phyloP scores from a whole-genome alignment of 352 stramenopile species.

The Pythium sp. region DNA sequence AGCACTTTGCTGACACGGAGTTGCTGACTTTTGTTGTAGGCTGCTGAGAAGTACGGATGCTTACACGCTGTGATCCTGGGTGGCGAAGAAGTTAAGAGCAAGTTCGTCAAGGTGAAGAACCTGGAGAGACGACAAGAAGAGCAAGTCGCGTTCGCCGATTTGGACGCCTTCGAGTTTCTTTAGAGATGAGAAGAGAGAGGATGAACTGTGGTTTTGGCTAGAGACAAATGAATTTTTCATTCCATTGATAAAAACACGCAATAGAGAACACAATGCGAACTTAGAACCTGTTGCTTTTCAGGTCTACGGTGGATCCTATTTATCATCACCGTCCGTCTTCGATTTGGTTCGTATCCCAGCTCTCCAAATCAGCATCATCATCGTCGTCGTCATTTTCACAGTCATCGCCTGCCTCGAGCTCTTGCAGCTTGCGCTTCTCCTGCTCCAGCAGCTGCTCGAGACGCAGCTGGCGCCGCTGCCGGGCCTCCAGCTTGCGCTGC shows the following conservation, averaged over 20 bases:
- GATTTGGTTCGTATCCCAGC: background rate
- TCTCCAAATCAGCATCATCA: background rate
- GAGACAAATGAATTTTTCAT: background rate
- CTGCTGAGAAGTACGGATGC: slow-evolving; percentile 68
- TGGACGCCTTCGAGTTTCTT: slow-evolving; percentile 31
- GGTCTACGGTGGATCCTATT: background rate
- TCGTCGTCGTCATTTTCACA: slow-evolving; percentile 5
- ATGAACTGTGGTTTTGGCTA: background rate
- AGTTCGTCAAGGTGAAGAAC: slow-evolving; percentile 78
- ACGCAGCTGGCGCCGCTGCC: slow-evolving; percentile 59
- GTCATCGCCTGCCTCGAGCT: slow-evolving; percentile 41
- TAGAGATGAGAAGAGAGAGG: background rate
- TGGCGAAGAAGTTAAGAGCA: slow-evolving; percentile 57
- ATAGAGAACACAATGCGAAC: slow-evolving; percentile 8
- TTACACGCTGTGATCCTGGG: slow-evolving; percentile 75
- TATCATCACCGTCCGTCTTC: background rate
- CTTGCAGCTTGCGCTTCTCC: slow-evolving; percentile 65
- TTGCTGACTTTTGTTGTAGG: slow-evolving; percentile 20
- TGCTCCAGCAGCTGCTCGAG: slow-evolving; percentile 66
- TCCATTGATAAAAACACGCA: background rate
- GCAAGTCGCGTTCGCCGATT: slow-evolving; percentile 32
- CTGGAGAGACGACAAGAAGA: slow-evolving; percentile 53
- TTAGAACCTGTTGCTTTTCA: background rate
- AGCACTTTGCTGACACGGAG: too few relatives aligned
- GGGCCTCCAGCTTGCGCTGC: slow-evolving; percentile 50